Percentiles rank a stretch among this genome's conserved stretches.
Conservation (phyloP, 441 rosid genomes). For the Populus tomentosa region DNA sequence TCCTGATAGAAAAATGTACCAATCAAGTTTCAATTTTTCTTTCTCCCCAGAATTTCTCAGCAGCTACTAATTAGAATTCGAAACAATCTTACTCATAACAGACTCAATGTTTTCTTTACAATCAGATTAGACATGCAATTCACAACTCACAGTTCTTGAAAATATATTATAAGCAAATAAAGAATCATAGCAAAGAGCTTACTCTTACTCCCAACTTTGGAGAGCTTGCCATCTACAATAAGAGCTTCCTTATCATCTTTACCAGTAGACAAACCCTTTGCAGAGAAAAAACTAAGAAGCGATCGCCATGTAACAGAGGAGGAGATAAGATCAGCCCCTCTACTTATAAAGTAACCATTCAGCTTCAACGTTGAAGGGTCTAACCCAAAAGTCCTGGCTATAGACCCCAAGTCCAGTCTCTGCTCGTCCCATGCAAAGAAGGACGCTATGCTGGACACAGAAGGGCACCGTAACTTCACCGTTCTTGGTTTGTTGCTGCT, state of each 20-base stretch:
- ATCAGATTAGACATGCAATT: background rate
- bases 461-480: conserved; percentile 60
- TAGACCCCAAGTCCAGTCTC: conserved; percentile 60
- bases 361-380: conserved; percentile 69
- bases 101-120: background rate
- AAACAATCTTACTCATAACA: background rate
- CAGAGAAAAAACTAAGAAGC: conserved; percentile 67
- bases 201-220: conserved; percentile 59
- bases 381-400: conserved; percentile 59
- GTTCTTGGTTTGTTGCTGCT: conserved; percentile 16
- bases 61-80: background rate
- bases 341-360: conserved; percentile 79
- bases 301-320: conserved; percentile 79
- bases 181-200: conserved; percentile 11
- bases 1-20: background rate
- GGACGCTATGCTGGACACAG: conserved; percentile 38
- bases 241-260: conserved; percentile 42
- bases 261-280: conserved; percentile 76
- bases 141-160: background rate
- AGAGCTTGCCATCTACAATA: conserved; percentile 64
- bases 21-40: background rate
- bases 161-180: background rate
- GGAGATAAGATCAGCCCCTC: conserved; percentile 60
- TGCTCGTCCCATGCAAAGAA: conserved; percentile 48
- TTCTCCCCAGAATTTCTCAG: background rate